Evolutionary conservation across 1,284 basidiomycete species (phyloP), one percentile per base, ranked within the genome.

Genomic region (Ceratobasidium sp.): DNA sequence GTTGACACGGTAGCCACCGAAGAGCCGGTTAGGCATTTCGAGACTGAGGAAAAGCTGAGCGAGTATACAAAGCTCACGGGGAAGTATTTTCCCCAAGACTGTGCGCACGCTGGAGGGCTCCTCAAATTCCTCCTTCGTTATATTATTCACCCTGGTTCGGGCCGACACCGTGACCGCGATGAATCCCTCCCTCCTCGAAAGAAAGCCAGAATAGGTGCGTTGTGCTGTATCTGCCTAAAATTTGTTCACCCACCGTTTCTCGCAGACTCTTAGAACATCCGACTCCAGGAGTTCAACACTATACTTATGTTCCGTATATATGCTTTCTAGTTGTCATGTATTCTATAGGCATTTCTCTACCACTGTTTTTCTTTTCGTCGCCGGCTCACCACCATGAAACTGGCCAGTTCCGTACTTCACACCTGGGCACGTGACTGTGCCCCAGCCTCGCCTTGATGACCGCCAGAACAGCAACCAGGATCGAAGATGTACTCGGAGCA

Each of bases 41-140:
- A 54, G 0, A 81, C 82, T 3, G 83, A 82, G 31, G 35, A 76
- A 0, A 80, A 80, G 13, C 82, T 87, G 4, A 82, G 81, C 26
- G 4, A 58, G 11, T 87, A 87, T 74, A 86, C 85, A 0, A 79
- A 47, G 28, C 17, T 20, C 20, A 80, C 67, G 1, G 64, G 78
- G 13, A 84, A 83, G 73, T 84, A 82, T 78, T 87, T 86, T 75
- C 87, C 86, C 0, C 81, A 80, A 28, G 78, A 84, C 28, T 81
- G 83, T 42, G 83, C 82, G 3, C 79, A 83, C 56, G 84, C 85
- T 0, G 86, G 85, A 8, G 84, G 84, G 26, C 79, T 88, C 3
- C 81, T 88, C 45, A 84, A 80, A 35, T 81, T 84, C 79, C 79
- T 83, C 79, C 81, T 88, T 89, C 81, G 69, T 15, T 26, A 37